Percentiles rank a stretch among this genome's conserved stretches.
Conservation (phyloP, 2,329 filamentous ascomycete species). For the Westerdykella aurantiaca region DNA sequence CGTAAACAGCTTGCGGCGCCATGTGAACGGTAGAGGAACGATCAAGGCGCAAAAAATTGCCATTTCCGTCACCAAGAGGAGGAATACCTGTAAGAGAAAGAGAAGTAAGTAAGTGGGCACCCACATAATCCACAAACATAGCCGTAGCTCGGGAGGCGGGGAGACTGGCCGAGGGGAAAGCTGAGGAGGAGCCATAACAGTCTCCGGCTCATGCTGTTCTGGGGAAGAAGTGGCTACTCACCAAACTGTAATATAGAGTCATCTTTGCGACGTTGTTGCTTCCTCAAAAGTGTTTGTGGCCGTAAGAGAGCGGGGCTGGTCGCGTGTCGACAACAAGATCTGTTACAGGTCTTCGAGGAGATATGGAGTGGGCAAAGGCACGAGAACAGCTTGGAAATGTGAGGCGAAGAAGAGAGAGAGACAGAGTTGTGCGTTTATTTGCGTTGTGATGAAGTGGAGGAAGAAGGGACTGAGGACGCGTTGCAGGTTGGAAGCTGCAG, state of each 20-base stretch:
- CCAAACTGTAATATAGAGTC: slow-evolving; percentile 65
- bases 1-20: slow-evolving; percentile 82
- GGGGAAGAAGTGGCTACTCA: slow-evolving; percentile 38
- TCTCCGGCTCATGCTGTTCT: too few species aligned
- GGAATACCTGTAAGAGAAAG: slow-evolving; percentile 60
- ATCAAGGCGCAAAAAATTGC: slow-evolving; percentile 71
- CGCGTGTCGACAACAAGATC: not conserved
- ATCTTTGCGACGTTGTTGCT: slow-evolving; percentile 45
- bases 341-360: not conserved
- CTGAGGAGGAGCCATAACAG: not conserved
- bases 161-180: not conserved
- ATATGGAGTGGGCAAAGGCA: not conserved
- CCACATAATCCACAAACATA: not conserved
- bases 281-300: slow-evolving; percentile 9
- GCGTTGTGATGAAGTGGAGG: slow-evolving; percentile 8
- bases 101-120: slow-evolving; percentile 23
- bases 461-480: slow-evolving; percentile 9
- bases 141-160: too few species aligned
- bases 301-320: slow-evolving; percentile 20
- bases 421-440: too few species aligned
- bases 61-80: slow-evolving; percentile 80
- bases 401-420: slow-evolving; percentile 3
- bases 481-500: slow-evolving; percentile 8
- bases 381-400: not conserved
- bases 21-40: slow-evolving; percentile 79